phyloP scores from a whole-genome alignment of 2,329 filamentous ascomycete species.

The Celoporthe dispersa region DNA sequence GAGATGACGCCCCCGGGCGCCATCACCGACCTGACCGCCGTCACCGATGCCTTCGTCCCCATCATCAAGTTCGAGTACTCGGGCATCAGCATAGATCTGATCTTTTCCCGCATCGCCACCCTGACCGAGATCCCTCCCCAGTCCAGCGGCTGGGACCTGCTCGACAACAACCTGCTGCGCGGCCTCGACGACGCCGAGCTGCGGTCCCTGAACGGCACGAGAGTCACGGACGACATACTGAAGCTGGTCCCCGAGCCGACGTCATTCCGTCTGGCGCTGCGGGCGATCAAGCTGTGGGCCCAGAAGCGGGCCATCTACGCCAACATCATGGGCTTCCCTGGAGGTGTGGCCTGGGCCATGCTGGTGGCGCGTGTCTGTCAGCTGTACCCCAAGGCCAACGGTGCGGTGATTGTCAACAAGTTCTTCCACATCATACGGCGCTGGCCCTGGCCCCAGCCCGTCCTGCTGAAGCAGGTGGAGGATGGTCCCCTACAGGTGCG shows the following conservation, averaged over 20 bases:
- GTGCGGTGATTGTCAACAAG: slow-evolving; percentile 85
- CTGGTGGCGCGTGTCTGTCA: slow-evolving; percentile 95
- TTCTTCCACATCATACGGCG: slow-evolving; percentile 91
- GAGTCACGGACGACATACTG: slow-evolving; percentile 92
- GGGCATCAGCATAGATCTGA: slow-evolving; percentile 92
- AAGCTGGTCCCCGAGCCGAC: slow-evolving; percentile 85
- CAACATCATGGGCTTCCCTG: slow-evolving; percentile 95
- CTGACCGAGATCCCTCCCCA: slow-evolving; percentile 71
- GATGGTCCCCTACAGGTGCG: slow-evolving; percentile 79
- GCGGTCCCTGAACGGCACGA: slow-evolving; percentile 88
- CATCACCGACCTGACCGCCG: slow-evolving; percentile 82
- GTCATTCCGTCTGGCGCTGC: slow-evolving; percentile 85
- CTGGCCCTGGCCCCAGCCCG: slow-evolving; percentile 95
- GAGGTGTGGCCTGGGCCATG: slow-evolving; percentile 98
- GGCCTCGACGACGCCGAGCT: slow-evolving; percentile 87
- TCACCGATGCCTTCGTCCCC: slow-evolving; percentile 90
- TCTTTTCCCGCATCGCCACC: slow-evolving; percentile 76
- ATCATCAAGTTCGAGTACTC: slow-evolving; percentile 96
- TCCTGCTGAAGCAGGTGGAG: slow-evolving; percentile 86
- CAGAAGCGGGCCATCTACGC: slow-evolving; percentile 91
- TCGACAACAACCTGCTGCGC: slow-evolving; percentile 81
- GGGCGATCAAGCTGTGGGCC: slow-evolving; percentile 96
- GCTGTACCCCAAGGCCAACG: slow-evolving; percentile 89
- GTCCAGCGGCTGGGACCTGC: slow-evolving; percentile 55
- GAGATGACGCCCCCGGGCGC: slow-evolving; percentile 77